These are phyloP conservation scores for Telfairia occidentalis DNA, from an alignment of 331 rosid species.

Conservation along the genomic window DNA sequence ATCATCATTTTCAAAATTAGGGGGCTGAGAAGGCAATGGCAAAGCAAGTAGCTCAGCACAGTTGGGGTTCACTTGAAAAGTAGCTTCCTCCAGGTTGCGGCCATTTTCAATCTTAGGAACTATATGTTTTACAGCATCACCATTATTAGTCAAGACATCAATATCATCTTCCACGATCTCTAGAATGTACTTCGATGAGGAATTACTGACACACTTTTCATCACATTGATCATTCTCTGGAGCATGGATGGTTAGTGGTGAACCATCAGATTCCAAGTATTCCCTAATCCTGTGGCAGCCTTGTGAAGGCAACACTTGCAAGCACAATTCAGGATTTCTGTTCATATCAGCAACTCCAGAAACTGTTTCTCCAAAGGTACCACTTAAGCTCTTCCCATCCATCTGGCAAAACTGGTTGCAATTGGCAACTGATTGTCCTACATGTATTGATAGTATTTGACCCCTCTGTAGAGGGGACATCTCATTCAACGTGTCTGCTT, in stretches of 20 bases:
- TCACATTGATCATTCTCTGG: conserved; percentile 24
- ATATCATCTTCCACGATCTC: conserved; percentile 14
- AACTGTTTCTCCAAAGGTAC: conserved; percentile 27
- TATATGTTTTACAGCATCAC: conserved; percentile 16
- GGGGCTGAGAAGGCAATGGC: conserved; percentile 34
- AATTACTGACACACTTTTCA: conserved; percentile 16
- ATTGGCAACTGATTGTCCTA: conserved; percentile 19
- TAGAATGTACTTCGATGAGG: conserved; percentile 5
- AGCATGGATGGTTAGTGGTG: conserved; percentile 21
- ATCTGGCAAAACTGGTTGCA: conserved; percentile 22
- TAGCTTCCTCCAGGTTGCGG: conserved; percentile 27
- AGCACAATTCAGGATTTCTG: conserved; percentile 19
- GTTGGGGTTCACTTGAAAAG: conserved; percentile 16
- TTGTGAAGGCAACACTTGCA: conserved; percentile 24
- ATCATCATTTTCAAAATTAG: conserved; percentile 20
- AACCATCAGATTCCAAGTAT: conserved; percentile 29
- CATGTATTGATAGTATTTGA: conserved; percentile 24
- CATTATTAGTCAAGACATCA: conserved; percentile 15
- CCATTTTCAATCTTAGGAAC: conserved; percentile 23
- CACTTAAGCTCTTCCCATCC: conserved; percentile 22
- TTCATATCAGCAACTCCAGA: conserved; percentile 28
- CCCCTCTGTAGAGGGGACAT: conserved; percentile 20
- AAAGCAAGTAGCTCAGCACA: conserved; percentile 22
- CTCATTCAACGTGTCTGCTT: conserved; percentile 24
- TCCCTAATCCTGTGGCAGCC: conserved; percentile 22